phyloP scores from a whole-genome alignment of 129 eudicot genomes.

The Artemisia argyi region DNA sequence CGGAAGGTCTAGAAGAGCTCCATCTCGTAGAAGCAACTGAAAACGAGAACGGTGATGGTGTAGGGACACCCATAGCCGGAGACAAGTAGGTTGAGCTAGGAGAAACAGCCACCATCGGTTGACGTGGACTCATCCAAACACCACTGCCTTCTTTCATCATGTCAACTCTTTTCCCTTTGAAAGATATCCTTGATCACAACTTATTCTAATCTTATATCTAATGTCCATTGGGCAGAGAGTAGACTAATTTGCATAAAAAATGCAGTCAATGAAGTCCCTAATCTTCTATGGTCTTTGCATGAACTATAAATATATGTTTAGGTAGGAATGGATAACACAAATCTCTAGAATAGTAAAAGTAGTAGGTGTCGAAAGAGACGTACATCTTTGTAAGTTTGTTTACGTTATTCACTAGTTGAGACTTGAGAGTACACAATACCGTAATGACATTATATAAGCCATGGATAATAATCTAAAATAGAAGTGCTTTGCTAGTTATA shows the following conservation, averaged over 20 bases:
- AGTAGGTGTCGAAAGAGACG: slow-evolving; percentile 19
- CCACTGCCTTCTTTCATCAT: slow-evolving; percentile 24
- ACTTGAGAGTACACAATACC: slow-evolving; percentile 17
- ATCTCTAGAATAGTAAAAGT: neutral
- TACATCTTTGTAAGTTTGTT: slow-evolving; percentile 1
- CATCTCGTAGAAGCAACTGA: slow-evolving; percentile 61
- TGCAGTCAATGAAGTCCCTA: slow-evolving; percentile 24
- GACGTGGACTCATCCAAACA: slow-evolving; percentile 20
- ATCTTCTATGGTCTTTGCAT: slow-evolving; percentile 25
- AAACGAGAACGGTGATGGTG: slow-evolving; percentile 59
- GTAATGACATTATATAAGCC: neutral
- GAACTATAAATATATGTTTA: slow-evolving; percentile 24
- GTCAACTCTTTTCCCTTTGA: neutral
- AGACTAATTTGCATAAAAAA: slow-evolving; percentile 5
- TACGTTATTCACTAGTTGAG: slow-evolving; percentile 22
- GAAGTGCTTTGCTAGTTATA: too few relatives aligned
- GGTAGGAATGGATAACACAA: neutral
- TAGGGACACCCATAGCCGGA: slow-evolving; percentile 39
- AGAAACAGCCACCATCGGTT: slow-evolving; percentile 41
- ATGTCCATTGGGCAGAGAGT: neutral
- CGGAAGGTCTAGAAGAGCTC: slow-evolving; percentile 48
- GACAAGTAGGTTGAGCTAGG: slow-evolving; percentile 34
- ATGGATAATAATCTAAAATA: too few relatives aligned
- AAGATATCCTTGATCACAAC: neutral
- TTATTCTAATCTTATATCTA: neutral